Base-by-base conservation (phyloP, 495 filamentous ascomycete genomes). In the Daldinia concentrica region DNA sequence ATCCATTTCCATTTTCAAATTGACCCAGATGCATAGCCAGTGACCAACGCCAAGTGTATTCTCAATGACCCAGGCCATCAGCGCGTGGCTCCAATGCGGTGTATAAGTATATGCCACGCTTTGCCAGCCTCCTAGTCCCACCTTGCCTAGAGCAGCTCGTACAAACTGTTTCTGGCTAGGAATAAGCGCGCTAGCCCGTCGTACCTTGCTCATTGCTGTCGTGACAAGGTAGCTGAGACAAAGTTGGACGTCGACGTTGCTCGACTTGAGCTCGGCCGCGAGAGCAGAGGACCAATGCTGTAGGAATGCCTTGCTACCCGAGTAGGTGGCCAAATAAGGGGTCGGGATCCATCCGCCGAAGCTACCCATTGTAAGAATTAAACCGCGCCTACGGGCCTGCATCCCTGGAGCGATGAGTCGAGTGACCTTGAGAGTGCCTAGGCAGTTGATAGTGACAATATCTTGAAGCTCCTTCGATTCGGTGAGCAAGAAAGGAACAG, bases 341-440 rank as follows among this genome's bases (percentile, higher is more conserved):
- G 93, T 97, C 17, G 96, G 96, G 65, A 95, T 83, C 66, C 93
- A 86, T 62, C 95, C 96, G 64, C 91, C 95, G 76, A 98, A 95
- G 43, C 93, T 97, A 45, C 95, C 96, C 94, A 99, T 97, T 54
- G 94, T 99, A 27, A 99, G 83, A 75, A 99, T 94, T 26, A 99
- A 84, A 30, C 96, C 95, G 54, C 90, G 90, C 77, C 89, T 90
- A 69, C 93, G 91, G 74, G 89, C 82, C 24, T 90, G 84, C 89
- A 99, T 95, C 60, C 91, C 89, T 0, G 96, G 93, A 0, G 92
- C 91, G 37, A 98, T 81, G 69, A 97, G 85, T 73, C 92, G 87
- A 4, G 96, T 98, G 61, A 93, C 89, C 70, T 90, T 90, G 34
- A 99, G 86, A 0, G 96, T 99, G 39, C 90, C 93, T 51, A 88